Percentiles rank a stretch among this genome's conserved stretches.
Conservation (phyloP, 2,329 filamentous ascomycete species). For the Remersonia thermophila region DNA sequence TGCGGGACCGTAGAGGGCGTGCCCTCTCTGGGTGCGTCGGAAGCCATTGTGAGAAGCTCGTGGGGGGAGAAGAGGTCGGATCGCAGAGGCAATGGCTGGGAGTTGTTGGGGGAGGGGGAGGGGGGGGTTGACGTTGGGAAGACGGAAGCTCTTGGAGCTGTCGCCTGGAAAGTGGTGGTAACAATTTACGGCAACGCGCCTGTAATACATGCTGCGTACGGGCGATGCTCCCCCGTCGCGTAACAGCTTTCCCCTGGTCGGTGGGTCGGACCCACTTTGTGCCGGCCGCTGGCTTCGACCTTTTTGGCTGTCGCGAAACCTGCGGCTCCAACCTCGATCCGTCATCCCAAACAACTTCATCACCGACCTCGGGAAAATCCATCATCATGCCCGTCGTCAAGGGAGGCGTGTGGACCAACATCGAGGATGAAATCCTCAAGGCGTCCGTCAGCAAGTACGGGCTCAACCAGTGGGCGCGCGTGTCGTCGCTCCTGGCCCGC, state of each 20-base stretch:
- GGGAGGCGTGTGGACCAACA: slow-evolving; percentile 64
- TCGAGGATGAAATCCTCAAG: slow-evolving; percentile 93
- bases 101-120: not conserved
- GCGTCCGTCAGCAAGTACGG: slow-evolving; percentile 90
- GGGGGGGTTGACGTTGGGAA: no score
- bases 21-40: slow-evolving; percentile 13
- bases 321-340: not conserved
- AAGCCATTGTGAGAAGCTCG: slow-evolving; percentile 15
- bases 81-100: not conserved
- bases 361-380: not conserved
- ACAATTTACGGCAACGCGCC: no score
- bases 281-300: not conserved
- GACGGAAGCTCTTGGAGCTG: no score
- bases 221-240: no score
- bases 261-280: not conserved
- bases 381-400: slow-evolving; percentile 56
- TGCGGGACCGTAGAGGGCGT: slow-evolving; percentile 35
- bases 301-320: slow-evolving; percentile 3
- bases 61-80: not conserved
- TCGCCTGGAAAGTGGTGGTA: no score
- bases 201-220: no score
- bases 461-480: slow-evolving; percentile 94
- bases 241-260: no score
- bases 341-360: no score
- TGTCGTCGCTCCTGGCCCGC: slow-evolving; percentile 88